phyloP scores from a whole-genome alignment of 2,329 filamentous ascomycete genomes.

The Diplodia scrobiculata region DNA sequence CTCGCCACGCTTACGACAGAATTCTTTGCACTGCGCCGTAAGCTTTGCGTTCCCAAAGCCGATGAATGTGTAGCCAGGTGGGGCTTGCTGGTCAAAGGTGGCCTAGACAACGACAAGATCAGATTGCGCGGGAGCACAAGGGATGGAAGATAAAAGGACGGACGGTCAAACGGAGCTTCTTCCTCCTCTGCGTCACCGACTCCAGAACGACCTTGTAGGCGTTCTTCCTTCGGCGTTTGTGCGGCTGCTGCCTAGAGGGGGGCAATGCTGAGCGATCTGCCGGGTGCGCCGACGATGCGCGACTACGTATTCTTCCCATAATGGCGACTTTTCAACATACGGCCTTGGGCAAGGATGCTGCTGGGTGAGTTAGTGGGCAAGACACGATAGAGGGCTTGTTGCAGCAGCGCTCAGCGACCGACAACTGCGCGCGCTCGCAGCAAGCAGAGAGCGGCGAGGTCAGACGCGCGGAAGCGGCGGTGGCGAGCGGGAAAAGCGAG shows the following conservation, averaged over 20 bases:
- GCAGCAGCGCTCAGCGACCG: neutral
- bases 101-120: slow-evolving; percentile 50
- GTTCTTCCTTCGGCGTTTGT: slow-evolving; percentile 43
- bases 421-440: slow-evolving; percentile 7
- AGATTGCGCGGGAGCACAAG: slow-evolving; percentile 31
- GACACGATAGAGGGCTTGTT: neutral
- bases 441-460: neutral
- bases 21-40: slow-evolving; percentile 60
- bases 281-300: slow-evolving; percentile 19
- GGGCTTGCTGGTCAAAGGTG: slow-evolving; percentile 58
- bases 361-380: slow-evolving; percentile 13
- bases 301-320: slow-evolving; percentile 20
- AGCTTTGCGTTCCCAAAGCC: slow-evolving; percentile 62
- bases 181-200: slow-evolving; percentile 61
- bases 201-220: slow-evolving; percentile 62
- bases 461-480: slow-evolving; percentile 3
- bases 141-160: slow-evolving; percentile 35
- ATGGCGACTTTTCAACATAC: neutral
- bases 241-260: slow-evolving; percentile 32
- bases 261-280: neutral
- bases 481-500: slow-evolving; percentile 1
- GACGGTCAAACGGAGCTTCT: slow-evolving; percentile 58
- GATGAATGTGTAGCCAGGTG: slow-evolving; percentile 63
- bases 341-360: slow-evolving; percentile 17
- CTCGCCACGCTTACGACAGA: slow-evolving; percentile 57